phyloP scores from a whole-genome alignment of 257 asterid species.

The Knoxia roxburghii region DNA sequence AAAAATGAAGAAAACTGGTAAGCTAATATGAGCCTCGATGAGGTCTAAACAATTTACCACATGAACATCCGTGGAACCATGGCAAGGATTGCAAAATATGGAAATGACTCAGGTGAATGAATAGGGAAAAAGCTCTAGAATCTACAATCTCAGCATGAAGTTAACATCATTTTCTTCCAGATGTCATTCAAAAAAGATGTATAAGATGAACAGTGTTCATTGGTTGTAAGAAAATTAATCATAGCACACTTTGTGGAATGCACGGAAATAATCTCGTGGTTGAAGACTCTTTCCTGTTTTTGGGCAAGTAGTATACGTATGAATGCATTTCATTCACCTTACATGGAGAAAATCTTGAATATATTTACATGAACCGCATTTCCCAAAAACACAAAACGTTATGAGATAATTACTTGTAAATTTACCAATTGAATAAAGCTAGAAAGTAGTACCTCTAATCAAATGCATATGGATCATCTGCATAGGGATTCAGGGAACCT shows the following conservation, averaged over 20 bases:
- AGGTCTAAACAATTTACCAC: neutral
- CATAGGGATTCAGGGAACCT: constrained; percentile 94
- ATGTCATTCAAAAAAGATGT: neutral
- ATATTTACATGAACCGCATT: neutral
- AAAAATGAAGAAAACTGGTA: neutral
- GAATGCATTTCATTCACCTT: neutral
- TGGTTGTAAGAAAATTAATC: neutral
- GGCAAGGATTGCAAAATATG: neutral
- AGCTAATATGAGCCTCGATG: neutral
- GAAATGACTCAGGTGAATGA: neutral
- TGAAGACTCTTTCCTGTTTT: neutral
- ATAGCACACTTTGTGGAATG: neutral
- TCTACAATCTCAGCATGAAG: neutral
- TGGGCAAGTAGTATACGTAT: neutral
- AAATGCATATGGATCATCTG: constrained; percentile 94
- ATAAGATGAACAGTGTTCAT: neutral
- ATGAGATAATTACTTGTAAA: neutral
- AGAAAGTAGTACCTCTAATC: constrained; percentile 55
- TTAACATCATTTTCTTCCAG: neutral
- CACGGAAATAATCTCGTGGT: neutral
- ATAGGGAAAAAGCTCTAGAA: neutral
- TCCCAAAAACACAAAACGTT: neutral
- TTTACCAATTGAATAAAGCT: neutral
- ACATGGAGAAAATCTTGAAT: neutral
- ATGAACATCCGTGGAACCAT: no score